phyloP scores from a whole-genome alignment of 2,329 filamentous ascomycete species.

The Didymella sp. region DNA sequence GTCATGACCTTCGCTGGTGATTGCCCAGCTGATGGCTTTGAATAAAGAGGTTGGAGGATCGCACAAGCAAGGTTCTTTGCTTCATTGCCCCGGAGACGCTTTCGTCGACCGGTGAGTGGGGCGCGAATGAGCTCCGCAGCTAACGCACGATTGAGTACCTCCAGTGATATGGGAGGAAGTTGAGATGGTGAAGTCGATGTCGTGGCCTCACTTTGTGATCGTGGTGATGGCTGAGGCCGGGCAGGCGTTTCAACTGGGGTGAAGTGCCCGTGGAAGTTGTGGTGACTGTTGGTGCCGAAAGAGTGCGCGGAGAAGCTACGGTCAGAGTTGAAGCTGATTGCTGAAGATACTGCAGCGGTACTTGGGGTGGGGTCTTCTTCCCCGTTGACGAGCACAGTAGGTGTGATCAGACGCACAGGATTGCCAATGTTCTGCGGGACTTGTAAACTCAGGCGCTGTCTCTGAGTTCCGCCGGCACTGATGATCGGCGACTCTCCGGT shows the following conservation, averaged over 20 bases:
- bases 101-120: slow-evolving; percentile 51
- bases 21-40: slow-evolving; percentile 34
- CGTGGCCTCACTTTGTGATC: slow-evolving; percentile 4
- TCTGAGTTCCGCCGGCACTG: slow-evolving; percentile 17
- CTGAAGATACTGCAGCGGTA: slow-evolving; percentile 33
- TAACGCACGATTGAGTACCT: slow-evolving; percentile 55
- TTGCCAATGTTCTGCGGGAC: slow-evolving; percentile 68
- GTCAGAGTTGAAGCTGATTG: slow-evolving; percentile 29
- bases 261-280: slow-evolving; percentile 33
- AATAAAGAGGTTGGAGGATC: slow-evolving; percentile 50
- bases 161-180: slow-evolving; percentile 40
- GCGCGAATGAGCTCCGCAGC: slow-evolving; percentile 57
- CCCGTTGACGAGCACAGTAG: slow-evolving; percentile 62
- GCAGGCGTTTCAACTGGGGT: slow-evolving; percentile 43
- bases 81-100: slow-evolving; percentile 55
- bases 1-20: slow-evolving; percentile 41
- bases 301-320: slow-evolving; percentile 28
- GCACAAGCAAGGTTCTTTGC: slow-evolving; percentile 56
- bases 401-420: slow-evolving; percentile 68
- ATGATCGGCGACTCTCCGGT: slow-evolving; percentile 19
- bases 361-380: slow-evolving; percentile 45
- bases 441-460: slow-evolving; percentile 64
- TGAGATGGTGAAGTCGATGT: neutral
- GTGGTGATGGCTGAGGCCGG: slow-evolving; percentile 26
- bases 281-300: slow-evolving; percentile 29